Conservation (phyloP, 176 grass and related monocot genomes). For the Puya raimondii region DNA sequence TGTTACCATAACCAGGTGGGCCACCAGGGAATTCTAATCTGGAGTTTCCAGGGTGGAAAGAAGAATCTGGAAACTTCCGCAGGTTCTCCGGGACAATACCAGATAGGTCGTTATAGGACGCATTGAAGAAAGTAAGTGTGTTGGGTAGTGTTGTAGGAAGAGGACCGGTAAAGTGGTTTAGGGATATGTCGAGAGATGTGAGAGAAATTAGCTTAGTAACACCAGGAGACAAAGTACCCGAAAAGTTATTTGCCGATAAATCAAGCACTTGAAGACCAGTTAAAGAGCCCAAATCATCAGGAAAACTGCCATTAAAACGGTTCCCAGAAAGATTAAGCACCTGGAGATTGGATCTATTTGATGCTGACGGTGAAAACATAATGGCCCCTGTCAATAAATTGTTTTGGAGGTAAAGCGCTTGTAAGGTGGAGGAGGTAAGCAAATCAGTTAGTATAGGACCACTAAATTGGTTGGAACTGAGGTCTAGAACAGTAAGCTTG, state of each 20-base stretch:
- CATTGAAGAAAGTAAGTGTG: constrained; percentile 63
- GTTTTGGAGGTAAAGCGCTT: constrained; percentile 67
- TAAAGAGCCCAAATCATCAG: constrained; percentile 58
- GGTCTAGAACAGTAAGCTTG: constrained; percentile 76
- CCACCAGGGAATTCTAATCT: constrained; percentile 61
- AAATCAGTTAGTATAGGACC: constrained; percentile 51
- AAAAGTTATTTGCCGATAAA: constrained; percentile 81
- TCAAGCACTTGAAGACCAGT: constrained; percentile 65
- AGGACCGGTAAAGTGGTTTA: constrained; percentile 63
- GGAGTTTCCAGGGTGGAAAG: constrained; percentile 95
- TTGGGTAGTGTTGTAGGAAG: constrained; percentile 63
- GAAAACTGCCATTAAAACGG: constrained; percentile 67
- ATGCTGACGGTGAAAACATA: constrained; percentile 40
- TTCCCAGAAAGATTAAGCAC: constrained; percentile 82
- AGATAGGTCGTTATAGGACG: constrained; percentile 86
- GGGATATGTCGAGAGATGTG: constrained; percentile 65
- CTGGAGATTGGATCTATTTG: constrained; percentile 54
- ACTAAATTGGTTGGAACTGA: constrained; percentile 69
- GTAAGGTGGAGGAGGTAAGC: constrained; percentile 63
- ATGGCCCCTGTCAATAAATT: constrained; percentile 63
- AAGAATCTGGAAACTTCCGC: constrained; percentile 90
- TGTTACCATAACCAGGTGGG: constrained; percentile 38
- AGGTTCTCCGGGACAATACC: constrained; percentile 81
- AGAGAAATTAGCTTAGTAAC: constrained; percentile 61
- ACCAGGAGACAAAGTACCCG: constrained; percentile 49